Percentiles rank a stretch among this genome's conserved stretches.
phyloP scores from a whole-genome alignment of 257 asterid species.

The Solanum tarijense region DNA sequence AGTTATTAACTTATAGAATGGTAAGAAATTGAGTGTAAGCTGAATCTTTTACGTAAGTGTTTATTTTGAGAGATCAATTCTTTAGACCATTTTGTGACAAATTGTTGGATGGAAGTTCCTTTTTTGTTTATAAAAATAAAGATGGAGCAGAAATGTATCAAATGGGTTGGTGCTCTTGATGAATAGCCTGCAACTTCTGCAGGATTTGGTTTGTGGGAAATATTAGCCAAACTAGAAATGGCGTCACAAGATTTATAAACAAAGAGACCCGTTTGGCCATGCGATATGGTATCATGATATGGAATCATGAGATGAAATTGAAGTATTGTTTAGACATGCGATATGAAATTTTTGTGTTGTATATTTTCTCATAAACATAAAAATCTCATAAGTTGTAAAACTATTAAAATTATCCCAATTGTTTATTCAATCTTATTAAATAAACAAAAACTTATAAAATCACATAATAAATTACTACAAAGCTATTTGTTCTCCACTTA shows the following conservation, averaged over 20 bases:
- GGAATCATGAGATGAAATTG: too few relatives aligned
- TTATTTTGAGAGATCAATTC: not conserved
- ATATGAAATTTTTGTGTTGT: too few relatives aligned
- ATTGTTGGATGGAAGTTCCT: not conserved
- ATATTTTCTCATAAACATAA: too few relatives aligned
- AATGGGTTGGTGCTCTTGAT: not conserved
- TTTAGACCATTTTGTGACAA: not conserved
- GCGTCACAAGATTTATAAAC: not conserved
- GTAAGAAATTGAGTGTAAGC: not conserved
- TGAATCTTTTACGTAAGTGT: not conserved
- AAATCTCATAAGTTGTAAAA: too few relatives aligned
- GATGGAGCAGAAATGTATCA: not conserved
- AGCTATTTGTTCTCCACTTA: too few relatives aligned
- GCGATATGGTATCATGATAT: too few relatives aligned
- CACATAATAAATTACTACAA: too few relatives aligned
- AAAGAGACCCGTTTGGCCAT: not conserved
- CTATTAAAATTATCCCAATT: too few relatives aligned
- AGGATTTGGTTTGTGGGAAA: not conserved
- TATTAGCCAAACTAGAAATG: not conserved
- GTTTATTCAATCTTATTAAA: too few relatives aligned
- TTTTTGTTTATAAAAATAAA: not conserved
- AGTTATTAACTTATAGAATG: not conserved
- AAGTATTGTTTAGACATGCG: too few relatives aligned
- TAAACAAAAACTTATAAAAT: too few relatives aligned
- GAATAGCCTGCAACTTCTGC: not conserved